A percentile compares a stretch with the other conserved stretches of the same genome.
Evolutionary conservation across 1,139 yeast genomes (phyloP).

Genomic region (Scheffersomyces quercinus): DNA sequence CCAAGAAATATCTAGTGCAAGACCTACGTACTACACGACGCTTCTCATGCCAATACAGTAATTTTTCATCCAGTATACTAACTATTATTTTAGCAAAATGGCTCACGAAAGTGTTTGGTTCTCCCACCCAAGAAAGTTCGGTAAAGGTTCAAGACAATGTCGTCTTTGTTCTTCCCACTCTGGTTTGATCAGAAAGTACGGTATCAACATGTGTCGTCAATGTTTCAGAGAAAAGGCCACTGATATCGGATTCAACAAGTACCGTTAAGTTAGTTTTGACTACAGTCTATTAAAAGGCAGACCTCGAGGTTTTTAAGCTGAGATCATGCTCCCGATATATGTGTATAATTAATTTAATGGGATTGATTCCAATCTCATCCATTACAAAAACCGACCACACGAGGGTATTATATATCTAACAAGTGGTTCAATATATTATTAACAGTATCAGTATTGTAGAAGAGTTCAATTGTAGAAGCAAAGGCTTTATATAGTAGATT

Average conservation of each 20-base stretch:
- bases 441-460: not conserved
- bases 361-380: not conserved
- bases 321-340: not conserved
- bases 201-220: conserved; percentile 99
- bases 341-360: conserved; percentile 9
- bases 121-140: conserved; percentile 99
- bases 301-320: no score
- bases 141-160: conserved; percentile 99
- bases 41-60: no score
- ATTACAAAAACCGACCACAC: not conserved
- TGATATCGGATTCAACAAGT: conserved; percentile 99
- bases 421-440: not conserved
- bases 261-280: conserved; percentile 63
- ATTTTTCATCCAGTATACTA: not conserved
- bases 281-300: conserved; percentile 1
- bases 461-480: no score
- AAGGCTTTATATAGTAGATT: no score
- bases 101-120: conserved; percentile 99
- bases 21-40: no score
- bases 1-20: no score
- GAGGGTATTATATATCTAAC: not conserved
- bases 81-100: conserved; percentile 58
- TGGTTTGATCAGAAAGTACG: conserved; percentile 99
- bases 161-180: conserved; percentile 99
- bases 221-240: conserved; percentile 99